Conservation (phyloP, 768 basidiomycete species). For the Hemileccinum impolitum region DNA sequence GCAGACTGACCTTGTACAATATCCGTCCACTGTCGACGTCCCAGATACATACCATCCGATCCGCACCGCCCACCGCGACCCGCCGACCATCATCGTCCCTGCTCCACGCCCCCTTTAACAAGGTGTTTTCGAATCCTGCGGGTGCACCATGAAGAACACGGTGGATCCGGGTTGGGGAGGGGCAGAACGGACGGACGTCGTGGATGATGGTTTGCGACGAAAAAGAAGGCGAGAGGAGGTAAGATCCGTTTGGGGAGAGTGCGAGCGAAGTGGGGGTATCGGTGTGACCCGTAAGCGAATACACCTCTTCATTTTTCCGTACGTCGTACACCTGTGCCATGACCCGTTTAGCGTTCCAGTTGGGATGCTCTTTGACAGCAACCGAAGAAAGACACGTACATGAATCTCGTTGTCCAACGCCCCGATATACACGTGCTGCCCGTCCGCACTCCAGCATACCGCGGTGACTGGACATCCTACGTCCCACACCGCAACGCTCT, state of each 20-base stretch:
- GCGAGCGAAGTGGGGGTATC: constrained; percentile 95
- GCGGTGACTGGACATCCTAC: constrained; percentile 88
- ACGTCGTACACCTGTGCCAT: constrained; percentile 76
- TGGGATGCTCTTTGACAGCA: neutral
- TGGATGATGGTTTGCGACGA: constrained; percentile 88
- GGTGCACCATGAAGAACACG: constrained; percentile 80
- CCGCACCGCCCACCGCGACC: constrained; percentile 87
- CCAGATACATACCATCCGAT: constrained; percentile 84
- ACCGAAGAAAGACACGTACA: constrained; percentile 44
- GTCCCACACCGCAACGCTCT: constrained; percentile 76
- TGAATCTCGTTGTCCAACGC: constrained; percentile 96
- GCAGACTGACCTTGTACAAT: constrained; percentile 65
- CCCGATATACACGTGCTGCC: constrained; percentile 83
- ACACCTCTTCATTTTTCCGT: constrained; percentile 78
- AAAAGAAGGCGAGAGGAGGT: constrained; percentile 86
- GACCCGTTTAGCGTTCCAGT: neutral
- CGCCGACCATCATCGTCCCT: constrained; percentile 76
- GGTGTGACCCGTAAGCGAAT: constrained; percentile 76
- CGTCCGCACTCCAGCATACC: constrained; percentile 92
- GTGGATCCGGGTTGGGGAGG: constrained; percentile 77
- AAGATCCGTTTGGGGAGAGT: constrained; percentile 84
- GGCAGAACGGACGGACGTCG: constrained; percentile 92
- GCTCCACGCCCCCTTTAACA: constrained; percentile 87
- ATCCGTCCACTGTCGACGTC: constrained; percentile 76
- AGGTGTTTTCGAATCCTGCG: constrained; percentile 88